These are phyloP conservation scores for Cladosporium colombiae DNA, from an alignment of 2,329 filamentous ascomycete genomes.

Conservation along the genomic window DNA sequence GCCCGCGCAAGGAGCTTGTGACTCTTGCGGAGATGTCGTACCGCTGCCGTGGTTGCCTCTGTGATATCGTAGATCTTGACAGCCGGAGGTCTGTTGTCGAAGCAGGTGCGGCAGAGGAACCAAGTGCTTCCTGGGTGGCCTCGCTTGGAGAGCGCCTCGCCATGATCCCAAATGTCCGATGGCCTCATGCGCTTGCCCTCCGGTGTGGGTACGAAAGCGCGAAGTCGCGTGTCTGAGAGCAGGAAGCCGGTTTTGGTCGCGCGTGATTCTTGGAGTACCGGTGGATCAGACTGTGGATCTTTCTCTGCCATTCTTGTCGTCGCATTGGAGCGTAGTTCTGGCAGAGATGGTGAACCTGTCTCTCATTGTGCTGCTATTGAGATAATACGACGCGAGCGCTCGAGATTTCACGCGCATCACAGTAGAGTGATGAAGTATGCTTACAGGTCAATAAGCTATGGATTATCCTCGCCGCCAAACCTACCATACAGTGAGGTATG, in stretches of 20 bases:
- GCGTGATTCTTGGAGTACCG: background rate
- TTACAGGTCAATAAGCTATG: background rate
- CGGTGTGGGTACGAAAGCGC: background rate
- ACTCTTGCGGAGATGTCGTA: background rate
- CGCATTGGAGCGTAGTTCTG: background rate
- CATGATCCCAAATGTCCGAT: background rate
- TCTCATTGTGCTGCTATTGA: background rate
- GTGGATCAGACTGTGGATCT: background rate
- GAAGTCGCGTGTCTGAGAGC: background rate
- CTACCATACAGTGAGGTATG: background rate
- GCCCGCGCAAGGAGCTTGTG: background rate
- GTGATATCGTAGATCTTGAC: background rate
- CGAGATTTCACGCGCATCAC: background rate
- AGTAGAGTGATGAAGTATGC: background rate
- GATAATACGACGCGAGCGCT: background rate
- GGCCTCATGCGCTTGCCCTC: background rate
- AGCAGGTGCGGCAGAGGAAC: background rate
- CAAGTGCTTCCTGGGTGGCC: background rate
- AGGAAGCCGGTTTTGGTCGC: background rate
- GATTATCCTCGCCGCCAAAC: background rate
- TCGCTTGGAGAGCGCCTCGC: background rate
- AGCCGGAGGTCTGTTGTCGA: background rate
- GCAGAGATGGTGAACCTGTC: background rate
- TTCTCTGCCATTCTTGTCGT: background rate
- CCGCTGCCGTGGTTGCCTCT: background rate